Evolutionary conservation across 768 basidiomycete genomes (phyloP).

Genomic region (Chalciporus sphaerocephalus): DNA sequence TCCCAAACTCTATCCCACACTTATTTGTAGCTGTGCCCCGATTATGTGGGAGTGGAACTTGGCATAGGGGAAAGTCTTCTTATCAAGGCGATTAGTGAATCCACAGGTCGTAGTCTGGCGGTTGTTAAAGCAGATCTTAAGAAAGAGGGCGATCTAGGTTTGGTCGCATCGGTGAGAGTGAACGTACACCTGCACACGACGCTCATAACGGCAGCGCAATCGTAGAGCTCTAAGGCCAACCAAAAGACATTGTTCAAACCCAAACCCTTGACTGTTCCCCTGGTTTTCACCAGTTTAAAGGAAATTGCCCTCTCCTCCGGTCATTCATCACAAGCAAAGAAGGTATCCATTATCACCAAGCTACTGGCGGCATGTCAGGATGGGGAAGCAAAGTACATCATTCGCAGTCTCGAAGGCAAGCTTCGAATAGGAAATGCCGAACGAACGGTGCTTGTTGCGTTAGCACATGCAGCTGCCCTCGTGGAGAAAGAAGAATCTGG

Average conservation of each 20-base stretch:
- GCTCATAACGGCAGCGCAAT: background rate
- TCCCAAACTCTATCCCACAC: background rate
- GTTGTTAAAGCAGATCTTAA: conserved; percentile 89
- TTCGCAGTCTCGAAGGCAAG: conserved; percentile 94
- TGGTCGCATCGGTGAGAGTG: conserved; percentile 83
- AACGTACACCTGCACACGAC: background rate
- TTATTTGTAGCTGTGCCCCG: conserved; percentile 72
- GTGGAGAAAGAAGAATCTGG: conserved; percentile 65
- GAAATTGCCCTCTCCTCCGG: conserved; percentile 88
- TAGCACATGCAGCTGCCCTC: conserved; percentile 86
- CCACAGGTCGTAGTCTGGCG: conserved; percentile 81
- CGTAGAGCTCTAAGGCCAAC: conserved; percentile 84
- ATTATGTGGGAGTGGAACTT: conserved; percentile 91
- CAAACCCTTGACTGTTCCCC: conserved; percentile 81
- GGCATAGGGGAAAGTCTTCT: conserved; percentile 95
- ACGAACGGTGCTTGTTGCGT: conserved; percentile 88
- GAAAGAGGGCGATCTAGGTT: conserved; percentile 91
- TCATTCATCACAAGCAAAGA: conserved; percentile 88
- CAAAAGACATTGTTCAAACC: conserved; percentile 95
- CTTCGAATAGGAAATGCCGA: conserved; percentile 96
- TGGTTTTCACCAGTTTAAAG: conserved; percentile 83
- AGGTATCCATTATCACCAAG: conserved; percentile 92
- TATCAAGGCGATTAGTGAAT: conserved; percentile 92
- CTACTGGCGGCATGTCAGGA: conserved; percentile 89
- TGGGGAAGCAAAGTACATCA: conserved; percentile 92